These are phyloP conservation scores for Heliamphora ciliata DNA, from an alignment of 179 eudicot species.

Conservation along the genomic window DNA sequence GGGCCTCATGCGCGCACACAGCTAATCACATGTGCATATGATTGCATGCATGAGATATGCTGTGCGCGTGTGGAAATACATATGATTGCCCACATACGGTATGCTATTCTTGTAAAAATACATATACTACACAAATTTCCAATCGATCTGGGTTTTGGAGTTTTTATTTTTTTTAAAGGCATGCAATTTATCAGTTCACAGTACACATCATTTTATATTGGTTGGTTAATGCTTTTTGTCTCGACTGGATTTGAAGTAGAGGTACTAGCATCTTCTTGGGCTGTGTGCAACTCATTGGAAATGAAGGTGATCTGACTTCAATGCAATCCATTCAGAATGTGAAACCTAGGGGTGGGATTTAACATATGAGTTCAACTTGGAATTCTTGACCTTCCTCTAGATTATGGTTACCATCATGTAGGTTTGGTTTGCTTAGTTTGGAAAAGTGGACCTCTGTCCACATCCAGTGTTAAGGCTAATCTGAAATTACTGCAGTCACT, in stretches of 20 bases:
- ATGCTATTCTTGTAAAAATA: neutral
- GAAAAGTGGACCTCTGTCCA: neutral
- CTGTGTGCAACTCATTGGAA: too few relatives aligned
- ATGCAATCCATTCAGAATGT: too few relatives aligned
- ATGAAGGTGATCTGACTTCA: too few relatives aligned
- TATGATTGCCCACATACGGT: neutral
- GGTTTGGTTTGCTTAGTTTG: constrained; percentile 1
- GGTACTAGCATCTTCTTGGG: too few relatives aligned
- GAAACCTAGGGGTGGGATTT: neutral
- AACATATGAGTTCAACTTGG: neutral
- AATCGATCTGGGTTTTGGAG: too few relatives aligned
- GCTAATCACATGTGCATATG: neutral
- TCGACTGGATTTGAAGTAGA: too few relatives aligned
- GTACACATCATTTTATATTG: too few relatives aligned
- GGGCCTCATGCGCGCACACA: neutral
- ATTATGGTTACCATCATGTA: neutral
- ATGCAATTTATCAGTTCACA: neutral
- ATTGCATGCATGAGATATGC: neutral
- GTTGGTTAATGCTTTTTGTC: too few relatives aligned
- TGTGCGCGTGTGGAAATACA: neutral
- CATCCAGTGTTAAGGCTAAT: neutral
- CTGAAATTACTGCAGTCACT: neutral
- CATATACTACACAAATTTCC: too few relatives aligned
- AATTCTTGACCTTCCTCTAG: constrained; percentile 3
- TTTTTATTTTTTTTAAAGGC: too few relatives aligned